Percentiles rank a stretch among this genome's conserved stretches.
These are phyloP conservation scores for Seiridium unicorne DNA, from an alignment of 2,329 filamentous ascomycete species.

Conservation along the genomic window DNA sequence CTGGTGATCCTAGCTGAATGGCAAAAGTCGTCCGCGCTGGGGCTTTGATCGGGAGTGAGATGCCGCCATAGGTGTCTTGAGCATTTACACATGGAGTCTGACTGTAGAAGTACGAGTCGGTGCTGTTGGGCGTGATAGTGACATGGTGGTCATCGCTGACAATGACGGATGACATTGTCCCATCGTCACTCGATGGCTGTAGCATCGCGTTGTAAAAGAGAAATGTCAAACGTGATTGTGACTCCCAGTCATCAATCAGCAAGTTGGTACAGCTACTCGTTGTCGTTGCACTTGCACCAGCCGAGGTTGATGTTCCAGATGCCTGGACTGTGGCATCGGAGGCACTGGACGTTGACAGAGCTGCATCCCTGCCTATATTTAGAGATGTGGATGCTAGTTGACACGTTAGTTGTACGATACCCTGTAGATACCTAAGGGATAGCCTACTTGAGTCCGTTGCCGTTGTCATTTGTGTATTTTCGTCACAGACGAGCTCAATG, in stretches of 20 bases:
- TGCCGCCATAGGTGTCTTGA: slow-evolving; percentile 49
- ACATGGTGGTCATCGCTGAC: slow-evolving; percentile 51
- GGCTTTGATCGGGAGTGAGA: slow-evolving; percentile 55
- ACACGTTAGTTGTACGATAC: neutral
- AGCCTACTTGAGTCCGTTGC: no score
- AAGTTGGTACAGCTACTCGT: slow-evolving; percentile 18
- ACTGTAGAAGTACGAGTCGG: slow-evolving; percentile 56
- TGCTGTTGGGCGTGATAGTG: slow-evolving; percentile 47
- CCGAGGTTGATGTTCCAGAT: slow-evolving; percentile 10
- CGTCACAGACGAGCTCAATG: slow-evolving; percentile 42
- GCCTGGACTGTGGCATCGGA: neutral
- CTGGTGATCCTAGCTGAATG: slow-evolving; percentile 48
- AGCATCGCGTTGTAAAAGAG: slow-evolving; percentile 59
- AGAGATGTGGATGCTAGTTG: neutral
- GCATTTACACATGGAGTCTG: slow-evolving; percentile 54
- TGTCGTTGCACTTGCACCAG: slow-evolving; percentile 3
- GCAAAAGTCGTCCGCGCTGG: slow-evolving; percentile 47
- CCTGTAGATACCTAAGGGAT: no score
- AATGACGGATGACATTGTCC: slow-evolving; percentile 52
- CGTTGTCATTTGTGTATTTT: neutral
- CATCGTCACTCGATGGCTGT: slow-evolving; percentile 55
- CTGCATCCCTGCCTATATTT: neutral
- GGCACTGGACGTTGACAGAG: neutral
- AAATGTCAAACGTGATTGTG: slow-evolving; percentile 61
- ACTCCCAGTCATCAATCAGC: slow-evolving; percentile 59